Evolutionary conservation across 805 yeast species (phyloP).

Genomic region (Pichia heedii): DNA sequence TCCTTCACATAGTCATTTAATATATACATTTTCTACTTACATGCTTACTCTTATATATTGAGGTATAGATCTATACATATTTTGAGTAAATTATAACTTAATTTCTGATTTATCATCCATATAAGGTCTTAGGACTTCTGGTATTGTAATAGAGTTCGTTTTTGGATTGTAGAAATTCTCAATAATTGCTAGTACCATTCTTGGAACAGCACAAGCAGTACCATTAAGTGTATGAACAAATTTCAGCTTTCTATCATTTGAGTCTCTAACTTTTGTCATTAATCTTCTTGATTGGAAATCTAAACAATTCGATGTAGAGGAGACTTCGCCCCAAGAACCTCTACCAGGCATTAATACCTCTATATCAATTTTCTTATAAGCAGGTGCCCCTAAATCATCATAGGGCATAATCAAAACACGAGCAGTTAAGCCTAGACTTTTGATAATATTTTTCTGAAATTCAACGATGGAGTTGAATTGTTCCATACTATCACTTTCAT

Average conservation of each 20-base stretch:
- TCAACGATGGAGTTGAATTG: constrained; percentile 52
- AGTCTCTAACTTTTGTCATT: constrained; percentile 46
- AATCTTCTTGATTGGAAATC: constrained; percentile 86
- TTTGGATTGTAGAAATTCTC: constrained; percentile 71
- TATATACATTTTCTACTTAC: too few species aligned
- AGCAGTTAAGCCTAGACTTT: constrained; percentile 66
- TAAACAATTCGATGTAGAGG: constrained; percentile 85
- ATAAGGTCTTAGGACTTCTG: constrained; percentile 55
- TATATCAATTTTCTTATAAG: constrained; percentile 81
- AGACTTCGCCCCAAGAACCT: constrained; percentile 83
- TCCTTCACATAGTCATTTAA: too few species aligned
- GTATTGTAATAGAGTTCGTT: constrained; percentile 48
- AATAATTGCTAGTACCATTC: constrained; percentile 80
- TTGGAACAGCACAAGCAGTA: constrained; percentile 91
- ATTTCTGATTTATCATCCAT: constrained; percentile 56
- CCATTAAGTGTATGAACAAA: constrained; percentile 86
- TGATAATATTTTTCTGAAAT: constrained; percentile 58
- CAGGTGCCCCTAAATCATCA: constrained; percentile 89
- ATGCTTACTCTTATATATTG: too few species aligned
- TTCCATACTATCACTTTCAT: constrained; percentile 27
- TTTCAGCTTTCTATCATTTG: constrained; percentile 24
- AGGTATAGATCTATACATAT: too few species aligned
- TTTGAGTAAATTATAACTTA: not conserved
- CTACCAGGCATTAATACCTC: constrained; percentile 99
- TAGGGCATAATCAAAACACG: constrained; percentile 83